Conservation (phyloP, 441 rosid genomes). For the Theobroma grandiflorum region DNA sequence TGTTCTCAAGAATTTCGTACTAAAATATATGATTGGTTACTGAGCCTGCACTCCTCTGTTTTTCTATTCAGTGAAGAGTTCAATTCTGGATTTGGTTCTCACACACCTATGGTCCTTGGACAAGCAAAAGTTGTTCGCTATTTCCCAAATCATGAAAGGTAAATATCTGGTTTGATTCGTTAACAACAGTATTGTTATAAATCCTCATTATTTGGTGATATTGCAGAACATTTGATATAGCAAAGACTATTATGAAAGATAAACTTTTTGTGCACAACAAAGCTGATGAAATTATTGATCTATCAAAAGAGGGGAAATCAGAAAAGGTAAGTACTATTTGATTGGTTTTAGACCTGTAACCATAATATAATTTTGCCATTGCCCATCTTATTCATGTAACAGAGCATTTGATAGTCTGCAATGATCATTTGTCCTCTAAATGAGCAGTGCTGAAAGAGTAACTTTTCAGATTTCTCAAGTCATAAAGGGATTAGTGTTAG, state of each 20-base stretch:
- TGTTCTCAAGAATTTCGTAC: neutral
- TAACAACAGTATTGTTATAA: slow-evolving; percentile 17
- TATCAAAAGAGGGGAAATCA: slow-evolving; percentile 76
- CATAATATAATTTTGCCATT: neutral
- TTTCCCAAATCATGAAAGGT: slow-evolving; percentile 88
- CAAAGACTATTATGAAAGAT: slow-evolving; percentile 81
- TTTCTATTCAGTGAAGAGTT: slow-evolving; percentile 82
- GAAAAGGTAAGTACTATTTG: slow-evolving; percentile 61
- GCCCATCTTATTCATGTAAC: slow-evolving; percentile 12
- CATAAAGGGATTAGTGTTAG: neutral
- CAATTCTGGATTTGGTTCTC: slow-evolving; percentile 97
- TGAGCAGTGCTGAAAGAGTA: neutral
- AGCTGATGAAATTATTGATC: slow-evolving; percentile 65
- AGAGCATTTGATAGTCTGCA: neutral
- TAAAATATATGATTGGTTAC: slow-evolving; percentile 16
- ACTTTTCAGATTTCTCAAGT: neutral
- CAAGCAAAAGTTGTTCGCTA: slow-evolving; percentile 94
- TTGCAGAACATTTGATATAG: slow-evolving; percentile 77
- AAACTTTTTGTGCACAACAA: slow-evolving; percentile 73
- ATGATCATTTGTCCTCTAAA: neutral
- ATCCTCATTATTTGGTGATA: slow-evolving; percentile 35
- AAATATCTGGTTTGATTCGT: slow-evolving; percentile 31
- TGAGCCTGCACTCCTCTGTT: slow-evolving; percentile 18
- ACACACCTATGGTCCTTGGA: slow-evolving; percentile 93
- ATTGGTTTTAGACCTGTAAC: slow-evolving; percentile 15